Evolutionary conservation across 257 asterid species (phyloP).

Genomic region (Nicotiana sylvestris): DNA sequence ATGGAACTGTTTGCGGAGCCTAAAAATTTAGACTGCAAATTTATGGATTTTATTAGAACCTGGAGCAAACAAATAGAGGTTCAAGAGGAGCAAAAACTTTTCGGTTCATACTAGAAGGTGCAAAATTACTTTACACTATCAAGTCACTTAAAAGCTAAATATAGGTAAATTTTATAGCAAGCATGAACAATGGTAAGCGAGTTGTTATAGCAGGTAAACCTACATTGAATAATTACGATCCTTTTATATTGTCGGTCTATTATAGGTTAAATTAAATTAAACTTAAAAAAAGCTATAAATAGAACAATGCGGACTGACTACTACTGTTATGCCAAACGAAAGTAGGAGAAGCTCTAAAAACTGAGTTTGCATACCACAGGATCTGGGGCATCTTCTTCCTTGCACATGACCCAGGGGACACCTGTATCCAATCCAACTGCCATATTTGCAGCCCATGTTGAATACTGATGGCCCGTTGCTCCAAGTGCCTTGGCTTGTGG

Average conservation of each 20-base stretch:
- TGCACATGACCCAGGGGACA: slow-evolving; percentile 56
- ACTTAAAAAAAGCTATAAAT: neutral
- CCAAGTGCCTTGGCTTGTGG: slow-evolving; percentile 35
- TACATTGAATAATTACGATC: neutral
- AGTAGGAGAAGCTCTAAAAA: neutral
- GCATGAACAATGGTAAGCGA: neutral
- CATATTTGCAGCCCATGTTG: slow-evolving; percentile 47
- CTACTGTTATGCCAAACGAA: neutral
- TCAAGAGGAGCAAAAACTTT: neutral
- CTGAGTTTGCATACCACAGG: slow-evolving; percentile 58
- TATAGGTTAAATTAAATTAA: neutral
- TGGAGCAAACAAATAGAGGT: neutral
- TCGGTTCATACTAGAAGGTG: neutral
- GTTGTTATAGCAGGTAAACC: neutral
- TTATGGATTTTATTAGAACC: neutral
- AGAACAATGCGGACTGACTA: neutral
- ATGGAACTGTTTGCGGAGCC: neutral
- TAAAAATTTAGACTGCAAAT: neutral
- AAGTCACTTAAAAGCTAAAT: neutral
- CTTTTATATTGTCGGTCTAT: neutral
- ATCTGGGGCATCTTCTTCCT: slow-evolving; percentile 70
- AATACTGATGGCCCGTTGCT: slow-evolving; percentile 29
- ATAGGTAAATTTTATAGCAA: neutral
- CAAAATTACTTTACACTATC: neutral
- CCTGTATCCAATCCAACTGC: slow-evolving; percentile 41